Evolutionary conservation across 805 yeast genomes (phyloP), one percentile per base, ranked within the genome.

Genomic region (Metschnikowia colocasiae): DNA sequence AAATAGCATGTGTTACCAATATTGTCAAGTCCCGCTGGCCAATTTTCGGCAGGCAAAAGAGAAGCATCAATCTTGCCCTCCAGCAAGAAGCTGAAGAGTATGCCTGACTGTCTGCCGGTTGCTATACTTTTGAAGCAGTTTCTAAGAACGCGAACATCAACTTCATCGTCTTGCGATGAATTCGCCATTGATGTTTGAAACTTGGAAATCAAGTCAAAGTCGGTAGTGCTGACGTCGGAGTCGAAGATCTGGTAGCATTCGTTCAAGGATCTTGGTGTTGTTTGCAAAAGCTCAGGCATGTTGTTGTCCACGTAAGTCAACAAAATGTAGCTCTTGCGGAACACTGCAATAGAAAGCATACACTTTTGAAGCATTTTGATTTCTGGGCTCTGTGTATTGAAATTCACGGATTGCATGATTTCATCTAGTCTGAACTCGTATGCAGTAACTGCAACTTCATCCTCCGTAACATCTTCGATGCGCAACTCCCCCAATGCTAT

Each of bases 1-100:
- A 94, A 72, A 43, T 59, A 59, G 65, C 99, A 94, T 0, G 99
- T 92, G 62, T 94, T 94, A 20, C 99, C 99, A 52, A 90, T 91
- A 61, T 94, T 94, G 64, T 85, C 87, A 59, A 94, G 74, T 0
- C 99, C 99, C 3, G 89, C 87, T 0, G 99, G 99, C 80, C 92
- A 83, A 42, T 79, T 76, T 13, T 78, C 82, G 0, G 81, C 78
- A 0, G 90, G 83, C 13, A 71, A 55, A 16, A 86, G 63, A 8
- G 75, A 67, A 4, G 81, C 76, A 60, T 85, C 87, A 31, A 85
- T 68, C 18, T 75, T 65, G 0, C 96, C 95, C 0, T 81, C 73
- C 33, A 69, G 71, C 27, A 89, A 65, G 56, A 75, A 89, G 10
- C 80, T 73, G 3, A 61, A 59, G 13, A 89, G 74, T 12, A 83